These are phyloP conservation scores for Cocos nucifera DNA, from an alignment of 176 grass and related monocot species.

Conservation along the genomic window DNA sequence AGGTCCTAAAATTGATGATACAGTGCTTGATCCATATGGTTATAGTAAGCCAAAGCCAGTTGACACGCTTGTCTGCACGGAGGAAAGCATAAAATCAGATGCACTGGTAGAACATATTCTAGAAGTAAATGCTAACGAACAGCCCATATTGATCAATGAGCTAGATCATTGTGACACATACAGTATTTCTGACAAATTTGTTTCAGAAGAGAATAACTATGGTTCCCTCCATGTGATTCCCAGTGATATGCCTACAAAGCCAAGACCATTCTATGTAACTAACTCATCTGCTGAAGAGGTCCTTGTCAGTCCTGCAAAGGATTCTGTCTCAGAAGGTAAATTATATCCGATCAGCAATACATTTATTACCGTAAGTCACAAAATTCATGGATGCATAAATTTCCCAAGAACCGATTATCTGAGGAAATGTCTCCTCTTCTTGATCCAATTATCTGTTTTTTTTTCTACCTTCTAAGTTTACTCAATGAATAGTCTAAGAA, in stretches of 20 bases:
- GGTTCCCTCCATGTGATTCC: slow-evolving; percentile 22
- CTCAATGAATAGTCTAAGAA: too few species aligned
- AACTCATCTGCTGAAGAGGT: slow-evolving; percentile 26
- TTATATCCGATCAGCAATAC: neutral
- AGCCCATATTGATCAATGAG: neutral
- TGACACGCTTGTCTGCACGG: neutral
- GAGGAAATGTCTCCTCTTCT: too few species aligned
- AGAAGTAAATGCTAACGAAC: slow-evolving; percentile 16
- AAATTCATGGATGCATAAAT: too few species aligned
- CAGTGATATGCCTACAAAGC: slow-evolving; percentile 24
- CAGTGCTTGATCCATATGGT: neutral
- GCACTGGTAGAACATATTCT: slow-evolving; percentile 14
- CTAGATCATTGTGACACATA: neutral
- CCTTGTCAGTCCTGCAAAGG: slow-evolving; percentile 11
- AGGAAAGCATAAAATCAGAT: slow-evolving; percentile 25
- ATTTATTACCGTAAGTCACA: too few species aligned
- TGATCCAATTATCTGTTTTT: too few species aligned
- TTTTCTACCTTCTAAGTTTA: too few species aligned
- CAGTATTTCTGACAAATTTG: neutral
- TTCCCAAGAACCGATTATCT: too few species aligned
- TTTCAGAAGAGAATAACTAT: slow-evolving; percentile 19
- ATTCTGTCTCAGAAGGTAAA: slow-evolving; percentile 28
- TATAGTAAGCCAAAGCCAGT: slow-evolving; percentile 11
- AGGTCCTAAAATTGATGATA: slow-evolving; percentile 3
- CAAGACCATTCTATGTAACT: slow-evolving; percentile 28